These are phyloP conservation scores for Phylloporus rhodoxanthus DNA, from an alignment of 768 basidiomycete species.

Conservation along the genomic window DNA sequence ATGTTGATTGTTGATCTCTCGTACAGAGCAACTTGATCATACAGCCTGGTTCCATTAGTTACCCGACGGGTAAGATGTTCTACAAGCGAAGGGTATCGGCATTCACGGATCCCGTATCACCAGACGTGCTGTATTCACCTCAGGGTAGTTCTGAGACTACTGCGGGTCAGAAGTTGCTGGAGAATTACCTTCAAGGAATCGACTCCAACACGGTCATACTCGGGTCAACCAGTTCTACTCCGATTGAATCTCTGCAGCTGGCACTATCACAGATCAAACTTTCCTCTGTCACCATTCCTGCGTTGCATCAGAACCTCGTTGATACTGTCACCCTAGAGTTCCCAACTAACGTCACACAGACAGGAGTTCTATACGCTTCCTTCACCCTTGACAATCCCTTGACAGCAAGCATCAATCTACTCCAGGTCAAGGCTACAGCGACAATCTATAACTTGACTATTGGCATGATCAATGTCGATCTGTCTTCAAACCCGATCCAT, in stretches of 20 bases:
- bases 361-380: constrained; percentile 51
- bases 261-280: constrained; percentile 58
- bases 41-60: constrained; percentile 49
- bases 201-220: constrained; percentile 49
- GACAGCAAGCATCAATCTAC: constrained; percentile 62
- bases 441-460: constrained; percentile 51
- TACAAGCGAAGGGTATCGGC: not conserved
- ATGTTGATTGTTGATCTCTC: constrained; percentile 1
- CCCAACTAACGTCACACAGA: constrained; percentile 55
- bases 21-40: constrained; percentile 50
- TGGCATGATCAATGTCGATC: constrained; percentile 54
- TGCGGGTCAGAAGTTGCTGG: constrained; percentile 51
- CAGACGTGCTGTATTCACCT: constrained; percentile 58
- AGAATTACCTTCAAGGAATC: constrained; percentile 65
- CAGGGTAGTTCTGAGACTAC: constrained; percentile 44
- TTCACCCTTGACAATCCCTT: constrained; percentile 65
- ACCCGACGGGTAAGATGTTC: constrained; percentile 43
- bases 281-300: constrained; percentile 58
- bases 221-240: constrained; percentile 51
- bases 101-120: constrained; percentile 4
- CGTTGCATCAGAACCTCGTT: constrained; percentile 58
- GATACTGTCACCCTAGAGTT: constrained; percentile 50
- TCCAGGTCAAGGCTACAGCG: constrained; percentile 49
- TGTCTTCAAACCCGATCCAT: constrained; percentile 52
- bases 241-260: constrained; percentile 52